Evolutionary conservation across 176 grass and related monocot genomes (phyloP).

Genomic region (Luzula sylvatica): DNA sequence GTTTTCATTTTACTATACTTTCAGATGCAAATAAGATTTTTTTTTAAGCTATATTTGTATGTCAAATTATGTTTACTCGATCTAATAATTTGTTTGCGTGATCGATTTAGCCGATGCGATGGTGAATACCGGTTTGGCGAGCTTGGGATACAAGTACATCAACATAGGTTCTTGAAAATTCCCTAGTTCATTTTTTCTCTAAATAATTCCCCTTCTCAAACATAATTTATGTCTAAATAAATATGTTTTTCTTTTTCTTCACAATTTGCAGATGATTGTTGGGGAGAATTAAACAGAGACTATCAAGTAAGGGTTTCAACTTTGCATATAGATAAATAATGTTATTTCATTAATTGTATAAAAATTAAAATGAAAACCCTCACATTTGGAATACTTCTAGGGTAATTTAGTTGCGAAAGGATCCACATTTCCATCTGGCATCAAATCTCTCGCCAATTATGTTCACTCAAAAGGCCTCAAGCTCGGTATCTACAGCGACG

Average conservation of each 20-base stretch:
- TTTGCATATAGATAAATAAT: constrained; percentile 1
- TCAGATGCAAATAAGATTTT: no score
- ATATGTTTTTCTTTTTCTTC: constrained; percentile 1
- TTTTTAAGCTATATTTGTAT: not conserved
- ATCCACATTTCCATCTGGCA: constrained; percentile 66
- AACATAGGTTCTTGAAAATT: constrained; percentile 51
- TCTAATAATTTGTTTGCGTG: constrained; percentile 1
- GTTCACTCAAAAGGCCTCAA: constrained; percentile 75
- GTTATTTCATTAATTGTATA: not conserved
- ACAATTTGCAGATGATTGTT: constrained; percentile 84
- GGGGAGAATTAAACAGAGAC: constrained; percentile 71
- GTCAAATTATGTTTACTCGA: not conserved
- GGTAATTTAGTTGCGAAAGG: constrained; percentile 56
- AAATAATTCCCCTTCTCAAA: no score
- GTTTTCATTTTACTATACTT: no score
- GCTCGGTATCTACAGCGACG: constrained; percentile 84
- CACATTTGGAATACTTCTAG: constrained; percentile 18
- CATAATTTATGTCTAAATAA: no score
- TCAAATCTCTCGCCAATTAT: constrained; percentile 78
- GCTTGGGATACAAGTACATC: constrained; percentile 69
- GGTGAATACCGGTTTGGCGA: constrained; percentile 57
- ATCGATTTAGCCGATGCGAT: constrained; percentile 78
- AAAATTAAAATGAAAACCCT: not conserved
- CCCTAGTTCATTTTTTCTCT: not conserved
- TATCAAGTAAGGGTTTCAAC: constrained; percentile 38